Base-by-base conservation (phyloP, 176 grass and related monocot genomes). In the Leersia perrieri region DNA sequence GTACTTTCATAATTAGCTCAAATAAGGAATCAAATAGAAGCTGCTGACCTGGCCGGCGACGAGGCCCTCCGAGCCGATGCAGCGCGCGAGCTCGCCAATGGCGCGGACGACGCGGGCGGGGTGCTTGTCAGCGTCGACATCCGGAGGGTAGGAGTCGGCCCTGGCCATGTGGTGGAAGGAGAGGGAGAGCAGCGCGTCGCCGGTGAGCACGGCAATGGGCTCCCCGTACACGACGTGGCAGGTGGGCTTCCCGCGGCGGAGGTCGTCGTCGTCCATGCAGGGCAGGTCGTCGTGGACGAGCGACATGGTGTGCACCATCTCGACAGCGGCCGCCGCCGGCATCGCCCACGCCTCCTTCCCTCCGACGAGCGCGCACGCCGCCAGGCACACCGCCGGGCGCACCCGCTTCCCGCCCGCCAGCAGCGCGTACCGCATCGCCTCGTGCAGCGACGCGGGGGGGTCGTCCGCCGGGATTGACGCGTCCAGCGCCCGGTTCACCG, bases 291-390 rank as follows among this genome's bases (percentile, higher is more conserved):
- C 90, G 62, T 97, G 88, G 73, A 97, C 89, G 73, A 97, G 83
- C 12, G 94, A 97, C 94, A 97, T 97, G 60, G 90, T 97, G 76
- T 97, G 90, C 44, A 97, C 84, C 88, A 97, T 93, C 90, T 97
- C 94, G 31, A 92, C 73, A 1, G 90, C 90, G 9, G 82, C 70
- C 4, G 90, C 94, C 25, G 88, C 57, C 9, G 90, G 73, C 60
- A 97, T 57, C 51, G 88, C 94, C 90, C 82, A 84, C 11, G 66
- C 29, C 74, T 92, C 93, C 1, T 64, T 75, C 0, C 88, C 94
- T 9, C 86, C 90, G 33, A 78, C 86, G 4, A 93, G 61, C 68
- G 70, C 79, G 79, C 94, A 97, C 11, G 90, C 82, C 20, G 94
- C 88, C 4, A 93, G 83, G 80, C 90, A 97, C 29, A 97, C 79